Evolutionary conservation across 176 grass and related monocot species (phyloP).

Genomic region (Stipa capillata): DNA sequence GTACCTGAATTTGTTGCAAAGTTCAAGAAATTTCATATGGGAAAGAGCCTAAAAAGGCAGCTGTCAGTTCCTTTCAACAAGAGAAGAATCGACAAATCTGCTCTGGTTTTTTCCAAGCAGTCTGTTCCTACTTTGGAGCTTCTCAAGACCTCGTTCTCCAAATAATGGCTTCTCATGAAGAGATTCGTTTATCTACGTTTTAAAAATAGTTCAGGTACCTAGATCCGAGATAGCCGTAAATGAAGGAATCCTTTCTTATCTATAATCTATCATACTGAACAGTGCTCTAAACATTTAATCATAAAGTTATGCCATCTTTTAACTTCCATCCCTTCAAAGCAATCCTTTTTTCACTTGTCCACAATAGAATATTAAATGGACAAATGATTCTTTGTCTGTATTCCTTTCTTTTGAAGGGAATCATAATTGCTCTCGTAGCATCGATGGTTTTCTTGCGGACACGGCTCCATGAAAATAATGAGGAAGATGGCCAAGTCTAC

Average conservation of each 20-base stretch:
- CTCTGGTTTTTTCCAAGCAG: conserved; percentile 66
- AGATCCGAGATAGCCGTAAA: background rate
- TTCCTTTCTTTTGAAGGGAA: conserved; percentile 43
- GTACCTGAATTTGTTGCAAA: conserved; percentile 52
- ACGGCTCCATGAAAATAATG: conserved; percentile 40
- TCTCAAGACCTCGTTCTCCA: conserved; percentile 66
- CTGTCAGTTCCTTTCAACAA: conserved; percentile 70
- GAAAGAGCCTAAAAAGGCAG: conserved; percentile 53
- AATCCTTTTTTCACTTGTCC: background rate
- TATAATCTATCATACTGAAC: background rate
- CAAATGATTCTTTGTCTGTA: conserved; percentile 15
- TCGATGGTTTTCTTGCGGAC: conserved; percentile 71
- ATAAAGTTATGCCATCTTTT: background rate
- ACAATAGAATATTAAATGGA: background rate
- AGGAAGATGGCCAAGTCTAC: conserved; percentile 62
- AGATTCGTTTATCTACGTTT: conserved; percentile 83
- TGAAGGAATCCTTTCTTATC: background rate
- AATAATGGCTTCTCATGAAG: conserved; percentile 96
- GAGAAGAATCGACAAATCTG: conserved; percentile 60
- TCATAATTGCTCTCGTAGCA: conserved; percentile 46
- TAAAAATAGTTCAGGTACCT: conserved; percentile 79
- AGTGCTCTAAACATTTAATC: background rate
- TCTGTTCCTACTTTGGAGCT: conserved; percentile 58
- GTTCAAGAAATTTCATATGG: conserved; percentile 66
- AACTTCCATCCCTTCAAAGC: background rate